A percentile compares a stretch with the other conserved stretches of the same genome.
phyloP scores from a whole-genome alignment of 371 early-diverging fungal species.

The Haplosporangium sp. region DNA sequence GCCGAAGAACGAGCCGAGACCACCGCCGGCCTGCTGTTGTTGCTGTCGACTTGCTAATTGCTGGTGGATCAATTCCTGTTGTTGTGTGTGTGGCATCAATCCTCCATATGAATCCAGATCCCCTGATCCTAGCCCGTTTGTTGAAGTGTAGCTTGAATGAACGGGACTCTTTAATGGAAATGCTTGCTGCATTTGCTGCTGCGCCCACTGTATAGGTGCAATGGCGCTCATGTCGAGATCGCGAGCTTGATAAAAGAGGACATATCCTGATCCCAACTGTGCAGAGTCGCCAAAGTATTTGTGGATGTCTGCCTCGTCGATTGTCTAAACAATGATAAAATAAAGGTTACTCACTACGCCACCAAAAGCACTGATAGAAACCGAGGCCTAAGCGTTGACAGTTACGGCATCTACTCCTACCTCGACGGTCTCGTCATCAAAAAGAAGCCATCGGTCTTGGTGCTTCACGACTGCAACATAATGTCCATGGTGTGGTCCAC shows the following conservation, averaged over 20 bases:
- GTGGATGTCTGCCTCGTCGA: constrained; percentile 83
- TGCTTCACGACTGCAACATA: constrained; percentile 93
- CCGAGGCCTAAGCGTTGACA: too few relatives aligned
- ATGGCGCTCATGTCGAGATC: constrained; percentile 54
- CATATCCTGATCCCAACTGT: constrained; percentile 84
- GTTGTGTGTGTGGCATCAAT: constrained; percentile 43
- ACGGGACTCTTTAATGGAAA: constrained; percentile 21
- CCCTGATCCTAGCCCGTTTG: constrained; percentile 24
- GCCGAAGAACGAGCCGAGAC: constrained; percentile 31
- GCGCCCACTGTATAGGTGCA: constrained; percentile 42
- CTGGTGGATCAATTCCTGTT: constrained; percentile 52
- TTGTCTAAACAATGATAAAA: constrained; percentile 53
- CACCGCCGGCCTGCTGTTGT: constrained; percentile 20
- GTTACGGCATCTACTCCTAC: constrained; percentile 46
- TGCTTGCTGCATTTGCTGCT: constrained; percentile 36
- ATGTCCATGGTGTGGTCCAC: constrained; percentile 97
- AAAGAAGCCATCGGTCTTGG: constrained; percentile 89
- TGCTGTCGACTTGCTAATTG: constrained; percentile 36
- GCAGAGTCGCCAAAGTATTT: constrained; percentile 88
- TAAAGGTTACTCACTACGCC: neutral
- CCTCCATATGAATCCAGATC: constrained; percentile 44
- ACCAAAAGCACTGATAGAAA: too few relatives aligned
- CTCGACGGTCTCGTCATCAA: constrained; percentile 95
- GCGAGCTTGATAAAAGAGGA: constrained; percentile 81
- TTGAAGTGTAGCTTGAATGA: neutral